Evolutionary conservation across 2,329 filamentous ascomycete genomes (phyloP), one percentile per base, ranked within the genome.

Genomic region (Trichoderma brevicompactum): DNA sequence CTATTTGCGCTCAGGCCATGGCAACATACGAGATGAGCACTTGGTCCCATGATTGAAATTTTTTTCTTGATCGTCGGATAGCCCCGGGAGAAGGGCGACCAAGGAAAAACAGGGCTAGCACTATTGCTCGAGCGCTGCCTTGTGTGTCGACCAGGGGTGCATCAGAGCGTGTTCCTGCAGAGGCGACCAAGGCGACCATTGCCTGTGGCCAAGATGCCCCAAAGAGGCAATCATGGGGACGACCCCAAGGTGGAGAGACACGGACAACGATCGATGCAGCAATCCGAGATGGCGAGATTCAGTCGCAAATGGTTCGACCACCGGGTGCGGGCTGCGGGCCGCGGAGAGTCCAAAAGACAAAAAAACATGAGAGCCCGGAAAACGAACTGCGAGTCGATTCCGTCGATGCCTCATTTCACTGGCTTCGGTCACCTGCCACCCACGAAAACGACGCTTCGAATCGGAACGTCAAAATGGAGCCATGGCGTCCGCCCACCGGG

Each of bases 391-490:
- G 2, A 3, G 5, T 28, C 23, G 23, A 28, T 28, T 28, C 23
- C 23, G 23, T 28, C 23, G 23, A 28, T 28, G 5, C 41, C 32
- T 60, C 54, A 46, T 49, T 61, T 65, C 49, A 54, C 17, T 8
- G 23, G 40, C 40, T 13, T 28, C 17, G 28, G 62, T 65, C 62
- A 65, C 53, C 62, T 65, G 62, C 53, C 48, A 43, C 48, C 43
- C 52, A 65, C 52, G 53, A 65, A 65, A 65, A 65, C 44, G 46
- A 65, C 34, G 43, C 53, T 49, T 65, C 64, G 64, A 65, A 65
- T 61, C 64, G 64, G 64, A 65, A 65, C 58, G 46, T 56, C 50
- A 43, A 56, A 23, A 64, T 48, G 61, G 48, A 44, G 41, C 32
- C 53, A 43, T 58, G 54, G 56, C 43, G 56, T 36, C 60, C 46